A percentile compares a stretch with the other conserved stretches of the same genome.
phyloP scores from a whole-genome alignment of 495 filamentous ascomycete species.

The Wilcoxina mikolae region DNA sequence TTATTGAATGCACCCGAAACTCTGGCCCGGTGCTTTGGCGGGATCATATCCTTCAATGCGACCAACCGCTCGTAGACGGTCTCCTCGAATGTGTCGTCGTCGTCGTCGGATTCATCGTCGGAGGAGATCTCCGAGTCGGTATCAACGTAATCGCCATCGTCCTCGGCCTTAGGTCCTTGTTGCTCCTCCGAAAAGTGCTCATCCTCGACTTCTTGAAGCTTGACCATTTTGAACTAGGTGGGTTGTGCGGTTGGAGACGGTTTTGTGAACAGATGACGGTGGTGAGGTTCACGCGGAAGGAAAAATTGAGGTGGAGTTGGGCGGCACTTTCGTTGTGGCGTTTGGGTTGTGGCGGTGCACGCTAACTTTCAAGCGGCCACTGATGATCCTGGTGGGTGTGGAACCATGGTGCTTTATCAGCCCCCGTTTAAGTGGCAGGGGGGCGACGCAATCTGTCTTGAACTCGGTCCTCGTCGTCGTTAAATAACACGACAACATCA shows the following conservation, averaged over 20 bases:
- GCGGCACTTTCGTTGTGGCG: no score
- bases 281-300: no score
- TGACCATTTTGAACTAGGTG: conserved; percentile 60
- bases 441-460: no score
- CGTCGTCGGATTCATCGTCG: conserved; percentile 38
- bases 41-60: conserved; percentile 84
- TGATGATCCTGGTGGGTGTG: no score
- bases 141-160: conserved; percentile 83
- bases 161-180: conserved; percentile 47
- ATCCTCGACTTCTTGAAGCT: conserved; percentile 88
- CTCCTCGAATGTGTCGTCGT: conserved; percentile 39
- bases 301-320: no score
- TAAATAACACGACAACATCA: no score
- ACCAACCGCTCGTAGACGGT: conserved; percentile 61
- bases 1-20: conserved; percentile 45
- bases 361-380: no score
- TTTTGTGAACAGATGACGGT: no score
- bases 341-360: no score
- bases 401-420: no score
- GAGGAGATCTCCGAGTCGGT: conserved; percentile 53
- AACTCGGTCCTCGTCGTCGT: no score
- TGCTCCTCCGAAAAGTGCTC: conserved; percentile 72
- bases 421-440: no score
- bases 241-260: conserved; percentile 4
- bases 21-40: conserved; percentile 61